Evolutionary conservation across 225 moss, liverwort and hornwort species (phyloP), one percentile per base, ranked within the genome.

Genomic region (Lunularia cruciata): DNA sequence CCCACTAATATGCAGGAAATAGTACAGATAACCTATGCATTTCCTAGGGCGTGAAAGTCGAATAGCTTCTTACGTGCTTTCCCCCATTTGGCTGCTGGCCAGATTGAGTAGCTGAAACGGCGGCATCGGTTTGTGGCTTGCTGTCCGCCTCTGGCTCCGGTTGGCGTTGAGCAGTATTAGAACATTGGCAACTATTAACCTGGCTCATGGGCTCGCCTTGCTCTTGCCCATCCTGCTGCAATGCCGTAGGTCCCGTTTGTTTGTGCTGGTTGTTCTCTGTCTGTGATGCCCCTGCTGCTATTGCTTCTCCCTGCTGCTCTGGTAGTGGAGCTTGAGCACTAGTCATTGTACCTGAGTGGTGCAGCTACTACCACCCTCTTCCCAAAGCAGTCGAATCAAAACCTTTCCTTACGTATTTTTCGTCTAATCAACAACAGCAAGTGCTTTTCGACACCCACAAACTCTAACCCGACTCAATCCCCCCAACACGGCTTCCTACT

Each of bases 251-350:
- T 5, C 27, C 27, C 26, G 54, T 11, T 1, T 54, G 54, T 14
- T 10, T 12, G 12, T 54, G 27, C 54, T 54, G 0, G 9, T 54
- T 28, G 26, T 54, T 14, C 15, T 25, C 10, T 28, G 4, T 18
- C 14, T 53, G 4, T 28, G 54, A 11, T 26, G 27, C 54, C n/a
- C n/a, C n/a, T n/a, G n/a, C n/a, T n/a, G n/a, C n/a, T n/a, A n/a
- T n/a, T 13, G 54, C 26, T 27, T 8, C 25, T 1, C n/a, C 13
- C 26, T 54, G 54, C 20, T 25, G 54, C 12, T 54, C n/a, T n/a
- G n/a, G n/a, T n/a, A n/a, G n/a, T n/a, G n/a, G 8, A 27, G 14
- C 54, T 28, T 54, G 54, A 54, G 54, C 54, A 28, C 54, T 54
- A 22, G 54, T 12, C 54, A 54, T 54, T 12, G 54, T 54, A 54